phyloP scores from a whole-genome alignment of 306 rosid species.

The Canavalia gladiata region DNA sequence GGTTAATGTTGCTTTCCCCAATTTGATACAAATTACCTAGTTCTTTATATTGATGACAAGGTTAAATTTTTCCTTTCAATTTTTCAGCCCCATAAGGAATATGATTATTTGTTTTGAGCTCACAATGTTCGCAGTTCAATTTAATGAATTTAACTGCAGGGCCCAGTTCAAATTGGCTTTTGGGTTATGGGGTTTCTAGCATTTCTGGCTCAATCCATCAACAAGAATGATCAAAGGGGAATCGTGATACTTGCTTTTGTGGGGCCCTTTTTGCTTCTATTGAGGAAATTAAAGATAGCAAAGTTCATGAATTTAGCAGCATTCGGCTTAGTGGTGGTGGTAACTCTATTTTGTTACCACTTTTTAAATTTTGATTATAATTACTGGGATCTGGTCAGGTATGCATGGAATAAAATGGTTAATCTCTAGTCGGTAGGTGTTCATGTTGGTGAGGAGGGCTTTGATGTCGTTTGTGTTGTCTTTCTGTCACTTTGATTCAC shows the following conservation, averaged over 20 bases:
- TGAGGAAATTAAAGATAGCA: slow-evolving; percentile 40
- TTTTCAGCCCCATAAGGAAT: not conserved
- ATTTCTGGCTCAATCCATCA: slow-evolving; percentile 33
- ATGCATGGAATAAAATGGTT: slow-evolving; percentile 39
- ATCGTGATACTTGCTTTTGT: slow-evolving; percentile 13
- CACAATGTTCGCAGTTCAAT: not conserved
- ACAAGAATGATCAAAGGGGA: not conserved
- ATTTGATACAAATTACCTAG: not conserved
- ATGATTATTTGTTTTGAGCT: not conserved
- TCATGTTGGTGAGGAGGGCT: not conserved
- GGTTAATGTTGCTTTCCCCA: not conserved
- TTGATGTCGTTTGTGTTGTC: not conserved
- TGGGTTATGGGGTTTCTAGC: slow-evolving; percentile 47
- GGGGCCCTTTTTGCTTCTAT: slow-evolving; percentile 33
- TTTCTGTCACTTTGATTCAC: not conserved
- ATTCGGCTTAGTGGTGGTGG: slow-evolving; percentile 26
- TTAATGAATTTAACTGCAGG: slow-evolving; percentile 40
- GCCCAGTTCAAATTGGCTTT: slow-evolving; percentile 23
- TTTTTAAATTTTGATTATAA: slow-evolving; percentile 32
- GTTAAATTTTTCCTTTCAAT: not conserved
- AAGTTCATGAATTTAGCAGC: slow-evolving; percentile 39
- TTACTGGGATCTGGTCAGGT: slow-evolving; percentile 32
- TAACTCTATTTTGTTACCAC: slow-evolving; percentile 21
- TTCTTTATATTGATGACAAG: not conserved
- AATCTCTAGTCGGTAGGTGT: not conserved